Base-by-base conservation (phyloP, 108 stramenopile genomes). In the Fragilariopsis cylindrus region DNA sequence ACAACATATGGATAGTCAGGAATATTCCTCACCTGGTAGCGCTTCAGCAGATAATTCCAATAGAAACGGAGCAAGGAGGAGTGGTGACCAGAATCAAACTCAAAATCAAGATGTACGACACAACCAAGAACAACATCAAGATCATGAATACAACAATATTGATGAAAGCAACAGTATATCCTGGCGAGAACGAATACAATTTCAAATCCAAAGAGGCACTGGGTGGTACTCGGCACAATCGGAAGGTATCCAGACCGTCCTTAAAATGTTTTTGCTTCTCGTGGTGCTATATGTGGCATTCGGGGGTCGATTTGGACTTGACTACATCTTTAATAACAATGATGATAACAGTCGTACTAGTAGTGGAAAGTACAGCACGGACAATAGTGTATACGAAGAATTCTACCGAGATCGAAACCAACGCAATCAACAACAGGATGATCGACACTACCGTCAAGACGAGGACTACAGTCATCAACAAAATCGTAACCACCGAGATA, bases 291-390 rank as follows among this genome's bases (percentile, higher is more conserved):
- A 94, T 66, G 71, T 94, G 15, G 84, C 86, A 39, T 87, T 94
- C 74, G 93, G 93, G 42, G 93, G 93, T 39, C 69, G 89, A 67
- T 94, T 94, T 70, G 93, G 93, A 5, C 71, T 91, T 39, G 89
- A 84, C 19, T 63, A 48, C 11, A 15, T 69, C 3, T 48, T 52
- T 12, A 9, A 71, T 64, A 60, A 64, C 67, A 55, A 47, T 70
- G 43, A 57, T 65, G 5, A 69, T 69, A 30, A 30, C 30, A 44
- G 64, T 41, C 69, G 53, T 57, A 4, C n/a, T 6, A 50, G 41
- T 57, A n/a, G 47, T 13, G 13, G 43, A 18, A 16, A 15, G 58
- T 16, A 18, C 44, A n/a, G n/a, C 49, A 9, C n/a, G 16, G 15
- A 12, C 9, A 13, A 19, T 18, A 45, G 40, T 47, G 48, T 74